Percentiles rank a stretch among this genome's conserved stretches.
These are phyloP conservation scores for Colletotrichum neosansevieriae DNA, from an alignment of 2,329 filamentous ascomycete species.

Conservation along the genomic window DNA sequence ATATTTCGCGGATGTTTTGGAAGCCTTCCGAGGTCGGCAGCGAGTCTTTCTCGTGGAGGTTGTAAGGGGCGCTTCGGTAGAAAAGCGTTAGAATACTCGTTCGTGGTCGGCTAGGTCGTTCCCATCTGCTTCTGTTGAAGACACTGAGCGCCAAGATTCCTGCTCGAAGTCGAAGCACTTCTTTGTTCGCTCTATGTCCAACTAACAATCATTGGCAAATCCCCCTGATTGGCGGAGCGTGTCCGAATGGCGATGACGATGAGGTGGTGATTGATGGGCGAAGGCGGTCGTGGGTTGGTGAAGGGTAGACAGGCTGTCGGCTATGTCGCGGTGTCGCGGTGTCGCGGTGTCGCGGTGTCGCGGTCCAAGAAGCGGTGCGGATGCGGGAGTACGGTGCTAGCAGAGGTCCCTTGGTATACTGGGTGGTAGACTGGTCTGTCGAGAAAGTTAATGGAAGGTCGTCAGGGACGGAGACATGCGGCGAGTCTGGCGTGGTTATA, in stretches of 20 bases:
- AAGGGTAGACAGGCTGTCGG: background rate
- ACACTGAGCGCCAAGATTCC: slow-evolving; percentile 1
- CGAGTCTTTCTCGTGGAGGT: background rate
- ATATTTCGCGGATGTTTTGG: too few relatives aligned
- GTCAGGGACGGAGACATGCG: slow-evolving; percentile 20
- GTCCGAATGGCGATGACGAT: background rate
- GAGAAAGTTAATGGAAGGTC: slow-evolving; percentile 23
- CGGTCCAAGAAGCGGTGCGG: background rate
- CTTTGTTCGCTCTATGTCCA: background rate
- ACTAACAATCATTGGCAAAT: background rate
- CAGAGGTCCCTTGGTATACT: slow-evolving; percentile 1
- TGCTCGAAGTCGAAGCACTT: slow-evolving; percentile 36
- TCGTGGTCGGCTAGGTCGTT: slow-evolving; percentile 11
- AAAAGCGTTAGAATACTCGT: background rate
- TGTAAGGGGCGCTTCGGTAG: background rate
- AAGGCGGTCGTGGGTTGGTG: background rate
- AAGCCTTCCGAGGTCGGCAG: background rate
- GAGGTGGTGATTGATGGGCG: background rate
- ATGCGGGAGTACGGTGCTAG: background rate
- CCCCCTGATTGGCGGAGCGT: background rate
- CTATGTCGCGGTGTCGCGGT: background rate
- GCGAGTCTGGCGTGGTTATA: slow-evolving; percentile 41
- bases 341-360: too few relatives aligned
- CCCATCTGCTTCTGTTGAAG: slow-evolving; percentile 15
- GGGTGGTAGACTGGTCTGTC: background rate